Conservation (phyloP, 2,329 filamentous ascomycete genomes). For the Fusarium foetens region DNA sequence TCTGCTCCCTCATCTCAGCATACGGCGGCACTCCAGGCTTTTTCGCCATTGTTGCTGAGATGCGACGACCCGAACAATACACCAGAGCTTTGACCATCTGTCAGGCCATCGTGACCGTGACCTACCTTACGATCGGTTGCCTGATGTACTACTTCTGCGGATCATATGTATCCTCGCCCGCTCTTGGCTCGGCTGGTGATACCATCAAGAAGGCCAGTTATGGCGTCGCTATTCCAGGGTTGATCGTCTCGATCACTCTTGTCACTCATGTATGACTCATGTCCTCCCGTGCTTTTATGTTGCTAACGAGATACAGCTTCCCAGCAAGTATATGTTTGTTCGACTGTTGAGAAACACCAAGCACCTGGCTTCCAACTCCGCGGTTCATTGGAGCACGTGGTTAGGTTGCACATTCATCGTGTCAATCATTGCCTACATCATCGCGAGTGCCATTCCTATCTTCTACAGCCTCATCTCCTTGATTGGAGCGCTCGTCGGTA, state of each 20-base stretch:
- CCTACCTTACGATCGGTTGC: slow-evolving; percentile 48
- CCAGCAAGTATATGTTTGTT: slow-evolving; percentile 26
- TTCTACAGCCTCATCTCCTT: slow-evolving; percentile 43
- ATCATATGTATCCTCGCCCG: slow-evolving; percentile 58
- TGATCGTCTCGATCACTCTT: slow-evolving; percentile 42
- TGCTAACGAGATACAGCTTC: background rate
- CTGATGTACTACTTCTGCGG: slow-evolving; percentile 60
- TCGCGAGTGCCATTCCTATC: slow-evolving; percentile 39
- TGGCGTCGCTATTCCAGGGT: slow-evolving; percentile 48
- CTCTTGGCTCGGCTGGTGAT: slow-evolving; percentile 56
- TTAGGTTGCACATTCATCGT: slow-evolving; percentile 43
- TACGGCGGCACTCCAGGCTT: slow-evolving; percentile 51
- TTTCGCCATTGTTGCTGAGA: slow-evolving; percentile 48
- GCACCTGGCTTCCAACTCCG: slow-evolving; percentile 44
- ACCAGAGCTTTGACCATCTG: slow-evolving; percentile 41
- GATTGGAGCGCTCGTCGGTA: slow-evolving; percentile 45
- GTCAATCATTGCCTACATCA: slow-evolving; percentile 43
- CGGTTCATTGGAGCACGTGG: slow-evolving; percentile 47
- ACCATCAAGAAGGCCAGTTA: slow-evolving; percentile 57
- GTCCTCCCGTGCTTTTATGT: rapidly evolving
- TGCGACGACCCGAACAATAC: slow-evolving; percentile 46
- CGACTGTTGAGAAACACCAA: slow-evolving; percentile 43
- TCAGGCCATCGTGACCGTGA: slow-evolving; percentile 44
- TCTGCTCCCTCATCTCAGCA: slow-evolving; percentile 50
- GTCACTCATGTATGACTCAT: slow-evolving; percentile 33